Evolutionary conservation across 768 basidiomycete species (phyloP), one percentile per base, ranked within the genome.

Genomic region (Suillus brevipes): DNA sequence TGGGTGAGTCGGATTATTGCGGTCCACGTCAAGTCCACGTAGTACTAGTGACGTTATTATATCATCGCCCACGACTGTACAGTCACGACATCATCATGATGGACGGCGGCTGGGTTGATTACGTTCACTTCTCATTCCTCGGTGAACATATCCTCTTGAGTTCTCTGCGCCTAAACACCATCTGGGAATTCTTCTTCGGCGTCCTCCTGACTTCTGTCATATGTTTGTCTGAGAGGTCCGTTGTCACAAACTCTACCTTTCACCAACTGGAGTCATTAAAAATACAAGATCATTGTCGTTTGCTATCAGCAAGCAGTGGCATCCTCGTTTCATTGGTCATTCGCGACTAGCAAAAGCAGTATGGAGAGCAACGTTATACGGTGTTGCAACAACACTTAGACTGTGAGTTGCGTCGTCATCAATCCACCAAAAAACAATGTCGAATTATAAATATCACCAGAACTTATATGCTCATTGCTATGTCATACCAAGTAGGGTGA

Each of bases 401-500:
- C 73, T 92, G 90, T 91, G 72, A 74, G 88, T 74, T 28, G 31
- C 34, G 18, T 34, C 38, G 42, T 49, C 45, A 14, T 12, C 49
- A 38, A 23, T 58, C 40, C 34, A 14, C 10, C 16, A 25, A 25
- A 7, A 47, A 14, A n/a, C 13, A 9, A 53, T 42, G 42, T 60
- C n/a, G 64, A 59, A 68, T 64, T 57, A 60, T 52, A 23, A 20
- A 16, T 50, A 55, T 34, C 34, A 37, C 12, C 61, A 91, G 89
- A 63, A 75, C 84, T 65, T 91, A 91, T 70, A 91, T 92, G 89
- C 81, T 92, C 18, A 78, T 88, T 60, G 83, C 87, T 31, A 91
- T 91, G 89, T 85, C 89, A 25, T 85, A 88, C 67, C 84, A 90
- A 62, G 63, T 85, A n/a, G 84, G 87, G 90, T 90, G 71, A 74